Conservation (phyloP, 208 protist species). For the Wallacemonas sp. region DNA sequence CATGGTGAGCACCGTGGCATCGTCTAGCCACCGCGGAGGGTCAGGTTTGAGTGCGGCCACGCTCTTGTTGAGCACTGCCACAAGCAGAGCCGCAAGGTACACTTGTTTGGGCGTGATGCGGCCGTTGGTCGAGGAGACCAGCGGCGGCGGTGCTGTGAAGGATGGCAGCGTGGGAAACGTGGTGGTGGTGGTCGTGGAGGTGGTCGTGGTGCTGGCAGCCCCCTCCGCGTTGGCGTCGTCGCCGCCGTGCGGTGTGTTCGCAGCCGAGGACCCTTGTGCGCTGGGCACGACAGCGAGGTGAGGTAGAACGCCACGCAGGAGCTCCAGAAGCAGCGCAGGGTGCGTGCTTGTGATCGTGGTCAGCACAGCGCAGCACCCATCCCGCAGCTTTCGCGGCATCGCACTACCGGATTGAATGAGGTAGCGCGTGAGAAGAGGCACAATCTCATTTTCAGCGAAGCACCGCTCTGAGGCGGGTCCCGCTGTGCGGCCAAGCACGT, state of each 20-base stretch:
- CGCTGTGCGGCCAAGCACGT: conserved; percentile 31
- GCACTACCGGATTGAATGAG: conserved; percentile 21
- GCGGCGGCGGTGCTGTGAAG: not conserved
- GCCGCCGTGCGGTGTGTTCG: not conserved
- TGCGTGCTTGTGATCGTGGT: conserved; percentile 31
- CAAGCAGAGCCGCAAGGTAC: conserved; percentile 35
- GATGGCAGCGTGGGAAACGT: not conserved
- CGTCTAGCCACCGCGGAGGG: conserved; percentile 10
- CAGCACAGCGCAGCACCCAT: conserved; percentile 27
- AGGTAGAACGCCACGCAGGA: conserved; percentile 17
- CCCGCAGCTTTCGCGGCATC: conserved; percentile 33
- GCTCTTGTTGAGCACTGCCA: conserved; percentile 22
- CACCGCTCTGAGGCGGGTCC: conserved; percentile 17
- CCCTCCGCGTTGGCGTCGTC: not conserved
- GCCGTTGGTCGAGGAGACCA: not conserved
- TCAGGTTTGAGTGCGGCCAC: conserved; percentile 14
- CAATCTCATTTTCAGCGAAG: conserved; percentile 27
- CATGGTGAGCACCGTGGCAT: not conserved
- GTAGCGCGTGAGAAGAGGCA: conserved; percentile 34
- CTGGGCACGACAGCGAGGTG: not conserved
- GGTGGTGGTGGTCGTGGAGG: not conserved
- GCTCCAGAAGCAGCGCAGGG: conserved; percentile 28
- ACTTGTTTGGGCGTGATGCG: conserved; percentile 22
- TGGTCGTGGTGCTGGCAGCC: not conserved
- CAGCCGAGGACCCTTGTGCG: not conserved